phyloP scores from a whole-genome alignment of 1,139 yeast genomes.

The Diutina rugosa region DNA sequence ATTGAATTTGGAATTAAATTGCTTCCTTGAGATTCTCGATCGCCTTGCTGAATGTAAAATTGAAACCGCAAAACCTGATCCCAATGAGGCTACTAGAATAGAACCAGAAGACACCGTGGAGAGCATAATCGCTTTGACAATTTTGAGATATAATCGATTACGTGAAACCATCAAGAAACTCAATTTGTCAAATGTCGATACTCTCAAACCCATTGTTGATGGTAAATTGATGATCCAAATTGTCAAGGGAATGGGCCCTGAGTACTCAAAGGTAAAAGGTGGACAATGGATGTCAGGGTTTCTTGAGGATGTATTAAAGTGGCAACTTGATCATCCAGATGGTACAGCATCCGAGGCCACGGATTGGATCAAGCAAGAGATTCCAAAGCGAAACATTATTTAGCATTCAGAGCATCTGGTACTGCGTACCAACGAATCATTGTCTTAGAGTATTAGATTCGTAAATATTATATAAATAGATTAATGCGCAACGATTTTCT shows the following conservation, averaged over 20 bases:
- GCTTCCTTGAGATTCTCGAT: not conserved
- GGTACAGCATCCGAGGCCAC: slow-evolving; percentile 41
- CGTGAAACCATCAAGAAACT: slow-evolving; percentile 12
- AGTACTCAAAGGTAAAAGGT: slow-evolving; percentile 27
- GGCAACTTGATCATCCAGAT: slow-evolving; percentile 68
- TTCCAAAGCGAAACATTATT: not conserved
- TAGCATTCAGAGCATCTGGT: not conserved
- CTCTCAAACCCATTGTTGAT: slow-evolving; percentile 43
- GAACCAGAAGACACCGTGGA: not conserved
- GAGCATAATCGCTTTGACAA: slow-evolving; percentile 1
- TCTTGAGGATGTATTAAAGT: slow-evolving; percentile 40
- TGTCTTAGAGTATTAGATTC: not conserved
- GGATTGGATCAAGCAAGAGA: slow-evolving; percentile 11
- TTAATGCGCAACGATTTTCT: slow-evolving; percentile 27
- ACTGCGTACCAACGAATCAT: not conserved
- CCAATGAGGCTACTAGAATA: not conserved
- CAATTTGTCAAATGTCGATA: slow-evolving; percentile 27
- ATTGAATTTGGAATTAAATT: slow-evolving; percentile 14
- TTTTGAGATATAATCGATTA: slow-evolving; percentile 1
- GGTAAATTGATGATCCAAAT: slow-evolving; percentile 52
- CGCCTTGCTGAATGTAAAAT: not conserved
- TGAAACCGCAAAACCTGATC: not conserved
- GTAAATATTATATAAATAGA: not conserved
- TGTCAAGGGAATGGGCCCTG: slow-evolving; percentile 17
- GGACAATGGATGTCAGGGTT: slow-evolving; percentile 75